These are phyloP conservation scores for Nigrospora osmanthi DNA, from an alignment of 2,329 filamentous ascomycete species.

Conservation along the genomic window DNA sequence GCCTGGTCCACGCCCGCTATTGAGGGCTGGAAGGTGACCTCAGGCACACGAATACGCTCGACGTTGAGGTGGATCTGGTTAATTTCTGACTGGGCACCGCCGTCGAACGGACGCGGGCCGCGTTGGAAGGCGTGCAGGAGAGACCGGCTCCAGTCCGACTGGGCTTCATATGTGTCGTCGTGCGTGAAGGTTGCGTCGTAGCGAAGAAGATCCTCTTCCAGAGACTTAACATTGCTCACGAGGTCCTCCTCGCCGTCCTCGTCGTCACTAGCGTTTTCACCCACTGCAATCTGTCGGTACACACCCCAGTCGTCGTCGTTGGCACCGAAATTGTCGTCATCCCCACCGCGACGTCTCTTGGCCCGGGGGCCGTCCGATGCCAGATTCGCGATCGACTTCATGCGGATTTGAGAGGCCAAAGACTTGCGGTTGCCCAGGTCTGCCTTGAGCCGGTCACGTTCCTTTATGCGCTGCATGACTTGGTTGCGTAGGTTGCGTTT, in stretches of 20 bases:
- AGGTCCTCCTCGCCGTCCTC: slow-evolving; percentile 91
- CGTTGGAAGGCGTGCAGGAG: slow-evolving; percentile 84
- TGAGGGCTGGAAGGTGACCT: slow-evolving; percentile 85
- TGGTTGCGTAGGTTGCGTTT: slow-evolving; percentile 65
- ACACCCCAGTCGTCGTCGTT: slow-evolving; percentile 98
- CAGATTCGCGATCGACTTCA: slow-evolving; percentile 96
- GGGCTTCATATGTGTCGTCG: slow-evolving; percentile 83
- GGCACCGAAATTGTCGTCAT: slow-evolving; percentile 94
- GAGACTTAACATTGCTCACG: slow-evolving; percentile 58
- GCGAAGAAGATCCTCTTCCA: slow-evolving; percentile 78
- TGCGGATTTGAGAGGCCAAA: slow-evolving; percentile 89
- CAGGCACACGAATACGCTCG: slow-evolving; percentile 87
- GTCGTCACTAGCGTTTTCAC: slow-evolving; percentile 71
- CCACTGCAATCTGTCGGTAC: slow-evolving; percentile 85
- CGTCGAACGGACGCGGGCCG: slow-evolving; percentile 79
- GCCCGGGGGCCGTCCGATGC: slow-evolving; percentile 81
- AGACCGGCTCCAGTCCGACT: slow-evolving; percentile 91
- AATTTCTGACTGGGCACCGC: slow-evolving; percentile 68
- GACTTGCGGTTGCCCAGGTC: slow-evolving; percentile 96
- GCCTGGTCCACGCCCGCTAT: slow-evolving; percentile 92
- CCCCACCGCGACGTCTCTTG: slow-evolving; percentile 77
- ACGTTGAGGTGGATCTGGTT: slow-evolving; percentile 94
- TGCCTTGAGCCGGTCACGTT: slow-evolving; percentile 84
- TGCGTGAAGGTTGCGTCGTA: slow-evolving; percentile 88
- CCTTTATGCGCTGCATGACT: slow-evolving; percentile 78